These are phyloP conservation scores for Schoenoplectus tabernaemontani DNA, from an alignment of 202 grass and related monocot genomes.

Conservation along the genomic window DNA sequence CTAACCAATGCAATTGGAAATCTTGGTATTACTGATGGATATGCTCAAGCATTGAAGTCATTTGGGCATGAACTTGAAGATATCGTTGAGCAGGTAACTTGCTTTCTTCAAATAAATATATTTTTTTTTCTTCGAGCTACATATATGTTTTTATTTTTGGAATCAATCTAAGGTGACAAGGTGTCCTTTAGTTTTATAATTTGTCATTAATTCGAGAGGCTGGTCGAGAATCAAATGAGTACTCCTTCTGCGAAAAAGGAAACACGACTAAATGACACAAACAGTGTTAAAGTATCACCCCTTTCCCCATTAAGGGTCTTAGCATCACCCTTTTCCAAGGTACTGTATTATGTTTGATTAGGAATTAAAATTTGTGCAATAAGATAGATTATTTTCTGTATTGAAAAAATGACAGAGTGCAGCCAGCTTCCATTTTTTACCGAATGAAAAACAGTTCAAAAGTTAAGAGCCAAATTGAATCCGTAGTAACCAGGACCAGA, in stretches of 20 bases:
- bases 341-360: neutral
- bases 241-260: neutral
- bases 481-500: neutral
- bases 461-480: neutral
- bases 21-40: conserved; percentile 69
- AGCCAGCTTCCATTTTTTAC: neutral
- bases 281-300: neutral
- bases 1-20: conserved; percentile 93
- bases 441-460: neutral
- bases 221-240: neutral
- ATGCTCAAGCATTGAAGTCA: conserved; percentile 84
- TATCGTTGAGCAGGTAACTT: conserved; percentile 54
- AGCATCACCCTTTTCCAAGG: neutral
- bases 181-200: neutral
- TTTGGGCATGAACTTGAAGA: conserved; percentile 89
- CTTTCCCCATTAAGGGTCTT: neutral
- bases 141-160: neutral
- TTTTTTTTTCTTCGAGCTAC: neutral
- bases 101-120: no score
- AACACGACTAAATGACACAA: neutral
- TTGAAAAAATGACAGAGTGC: neutral
- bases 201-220: neutral
- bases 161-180: neutral
- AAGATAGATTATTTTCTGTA: neutral
- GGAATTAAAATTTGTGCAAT: neutral